Evolutionary conservation across 1,139 yeast genomes (phyloP).

Genomic region (Candida labiduridarum): DNA sequence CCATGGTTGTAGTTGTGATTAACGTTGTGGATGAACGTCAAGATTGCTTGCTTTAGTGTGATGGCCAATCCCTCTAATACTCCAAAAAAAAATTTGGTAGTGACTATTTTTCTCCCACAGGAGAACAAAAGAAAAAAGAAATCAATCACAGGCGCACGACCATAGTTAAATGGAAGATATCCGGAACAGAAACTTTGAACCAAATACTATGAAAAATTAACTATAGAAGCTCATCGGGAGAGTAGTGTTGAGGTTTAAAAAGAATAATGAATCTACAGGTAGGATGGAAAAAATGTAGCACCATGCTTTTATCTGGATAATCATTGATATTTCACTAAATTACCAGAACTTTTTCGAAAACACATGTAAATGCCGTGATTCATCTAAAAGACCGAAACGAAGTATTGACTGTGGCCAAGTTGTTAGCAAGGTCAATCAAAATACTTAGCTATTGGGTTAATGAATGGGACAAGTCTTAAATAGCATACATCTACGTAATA

Average conservation of each 20-base stretch:
- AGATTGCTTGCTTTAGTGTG: background rate
- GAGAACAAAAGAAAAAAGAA: background rate
- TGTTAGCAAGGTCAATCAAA: constrained; percentile 59
- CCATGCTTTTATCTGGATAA: constrained; percentile 47
- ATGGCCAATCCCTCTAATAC: background rate
- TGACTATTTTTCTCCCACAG: background rate
- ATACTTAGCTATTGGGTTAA: constrained; percentile 50
- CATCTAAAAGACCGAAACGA: constrained; percentile 79
- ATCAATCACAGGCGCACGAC: background rate
- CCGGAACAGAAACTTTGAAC: background rate
- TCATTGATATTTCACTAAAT: constrained; percentile 21
- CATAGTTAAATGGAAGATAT: background rate
- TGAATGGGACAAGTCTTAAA: constrained; percentile 9
- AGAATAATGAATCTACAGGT: background rate
- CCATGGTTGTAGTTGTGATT: constrained; percentile 44
- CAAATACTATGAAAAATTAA: too few relatives aligned
- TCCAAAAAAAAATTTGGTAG: background rate
- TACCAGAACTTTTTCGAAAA: constrained; percentile 27
- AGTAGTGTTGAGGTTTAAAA: background rate
- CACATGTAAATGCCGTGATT: constrained; percentile 35
- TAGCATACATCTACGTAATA: constrained; percentile 16
- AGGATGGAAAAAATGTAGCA: constrained; percentile 39
- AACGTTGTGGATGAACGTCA: too few relatives aligned
- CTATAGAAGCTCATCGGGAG: background rate
- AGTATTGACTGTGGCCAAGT: constrained; percentile 66